Conservation (phyloP, 2,329 filamentous ascomycete genomes). For the Ceratocystis destructans region DNA sequence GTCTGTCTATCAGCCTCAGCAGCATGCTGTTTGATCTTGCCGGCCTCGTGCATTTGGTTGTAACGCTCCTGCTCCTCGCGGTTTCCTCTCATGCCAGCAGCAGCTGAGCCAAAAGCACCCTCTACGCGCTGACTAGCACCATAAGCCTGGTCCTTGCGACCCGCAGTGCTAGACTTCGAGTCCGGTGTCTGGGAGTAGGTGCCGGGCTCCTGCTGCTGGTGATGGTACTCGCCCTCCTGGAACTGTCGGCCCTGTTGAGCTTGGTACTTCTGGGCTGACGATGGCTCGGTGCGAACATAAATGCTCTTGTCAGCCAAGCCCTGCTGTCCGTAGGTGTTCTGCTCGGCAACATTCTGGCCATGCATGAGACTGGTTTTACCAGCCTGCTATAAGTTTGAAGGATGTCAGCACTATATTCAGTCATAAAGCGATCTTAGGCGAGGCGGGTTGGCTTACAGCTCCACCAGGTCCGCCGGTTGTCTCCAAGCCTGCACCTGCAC, state of each 20-base stretch:
- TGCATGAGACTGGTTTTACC: not conserved
- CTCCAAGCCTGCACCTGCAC: not conserved
- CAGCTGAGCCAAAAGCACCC: constrained; percentile 56
- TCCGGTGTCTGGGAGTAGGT: not conserved
- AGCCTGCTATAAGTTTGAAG: not conserved
- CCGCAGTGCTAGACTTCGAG: not conserved
- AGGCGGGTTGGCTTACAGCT: no score
- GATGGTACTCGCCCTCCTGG: not conserved
- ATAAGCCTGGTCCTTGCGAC: constrained; percentile 26
- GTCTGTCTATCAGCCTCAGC: constrained; percentile 62
- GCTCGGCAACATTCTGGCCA: not conserved
- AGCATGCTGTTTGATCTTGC: constrained; percentile 72
- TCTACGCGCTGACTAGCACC: constrained; percentile 54
- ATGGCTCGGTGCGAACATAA: not conserved
- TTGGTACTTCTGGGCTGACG: not conserved
- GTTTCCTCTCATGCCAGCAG: constrained; percentile 63
- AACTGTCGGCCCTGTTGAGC: not conserved
- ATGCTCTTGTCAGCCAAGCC: not conserved
- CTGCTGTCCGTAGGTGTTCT: not conserved
- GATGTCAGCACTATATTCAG: not conserved
- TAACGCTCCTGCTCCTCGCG: constrained; percentile 48
- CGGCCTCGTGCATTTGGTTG: constrained; percentile 58
- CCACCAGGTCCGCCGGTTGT: not conserved
- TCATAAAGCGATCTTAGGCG: not conserved
- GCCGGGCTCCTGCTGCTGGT: not conserved